Conservation (phyloP, 1,139 yeast genomes). For the Blastobotrys arbuscula region DNA sequence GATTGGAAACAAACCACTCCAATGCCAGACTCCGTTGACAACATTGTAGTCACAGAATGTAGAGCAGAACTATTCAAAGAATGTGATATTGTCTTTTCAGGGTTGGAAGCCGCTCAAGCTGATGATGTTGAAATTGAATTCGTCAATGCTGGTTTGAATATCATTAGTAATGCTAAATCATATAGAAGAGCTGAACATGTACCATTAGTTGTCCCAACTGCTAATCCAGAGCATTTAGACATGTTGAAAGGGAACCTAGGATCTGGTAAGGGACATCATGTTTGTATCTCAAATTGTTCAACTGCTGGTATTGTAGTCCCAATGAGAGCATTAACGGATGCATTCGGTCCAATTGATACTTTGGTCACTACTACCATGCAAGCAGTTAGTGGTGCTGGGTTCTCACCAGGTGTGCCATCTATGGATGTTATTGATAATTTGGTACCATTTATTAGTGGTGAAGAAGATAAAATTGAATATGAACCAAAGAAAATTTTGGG, state of each 20-base stretch:
- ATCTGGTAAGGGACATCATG: slow-evolving; percentile 67
- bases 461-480: slow-evolving; percentile 98
- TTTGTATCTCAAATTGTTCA: slow-evolving; percentile 96
- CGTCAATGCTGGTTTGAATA: slow-evolving; percentile 72
- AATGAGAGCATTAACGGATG: slow-evolving; percentile 80
- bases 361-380: slow-evolving; percentile 90
- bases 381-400: slow-evolving; percentile 98
- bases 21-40: slow-evolving; percentile 63
- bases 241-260: slow-evolving; percentile 60
- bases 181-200: slow-evolving; percentile 84
- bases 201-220: slow-evolving; percentile 92
- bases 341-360: slow-evolving; percentile 82
- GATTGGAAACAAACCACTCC: slow-evolving; percentile 92
- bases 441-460: slow-evolving; percentile 92
- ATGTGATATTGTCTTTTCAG: slow-evolving; percentile 93
- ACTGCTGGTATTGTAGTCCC: slow-evolving; percentile 99
- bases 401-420: slow-evolving; percentile 95
- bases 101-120: slow-evolving; percentile 89
- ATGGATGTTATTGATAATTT: slow-evolving; percentile 92
- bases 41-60: slow-evolving; percentile 71
- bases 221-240: slow-evolving; percentile 87
- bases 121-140: slow-evolving; percentile 87
- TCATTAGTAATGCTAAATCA: slow-evolving; percentile 93
- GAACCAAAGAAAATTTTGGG: slow-evolving; percentile 95
- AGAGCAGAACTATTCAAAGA: slow-evolving; percentile 67